phyloP scores from a whole-genome alignment of 2,329 filamentous ascomycete genomes.

The Lasiodiplodia theobromae region DNA sequence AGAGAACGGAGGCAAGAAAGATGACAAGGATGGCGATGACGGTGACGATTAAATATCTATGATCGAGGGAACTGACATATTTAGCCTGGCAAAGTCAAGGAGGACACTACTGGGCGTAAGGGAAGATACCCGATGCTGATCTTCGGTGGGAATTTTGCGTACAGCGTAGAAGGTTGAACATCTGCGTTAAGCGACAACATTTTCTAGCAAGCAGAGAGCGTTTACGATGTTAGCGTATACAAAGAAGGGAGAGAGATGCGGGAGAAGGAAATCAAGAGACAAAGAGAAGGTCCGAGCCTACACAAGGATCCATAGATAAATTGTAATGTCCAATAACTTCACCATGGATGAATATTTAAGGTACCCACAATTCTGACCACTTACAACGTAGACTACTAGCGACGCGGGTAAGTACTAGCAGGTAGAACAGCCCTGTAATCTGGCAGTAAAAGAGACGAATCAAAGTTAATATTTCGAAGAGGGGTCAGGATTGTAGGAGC shows the following conservation, averaged over 20 bases:
- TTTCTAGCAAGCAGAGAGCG: background rate
- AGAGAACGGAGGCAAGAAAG: conserved; percentile 37
- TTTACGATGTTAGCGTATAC: background rate
- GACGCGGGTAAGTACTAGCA: too few species aligned
- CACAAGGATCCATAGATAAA: background rate
- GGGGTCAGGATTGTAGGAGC: too few species aligned
- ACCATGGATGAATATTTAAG: background rate
- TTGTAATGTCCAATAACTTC: background rate
- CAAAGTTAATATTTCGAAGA: too few species aligned
- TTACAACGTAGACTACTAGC: too few species aligned
- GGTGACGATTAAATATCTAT: background rate
- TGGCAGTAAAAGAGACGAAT: too few species aligned
- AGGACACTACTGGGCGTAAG: background rate
- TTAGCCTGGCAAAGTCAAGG: background rate
- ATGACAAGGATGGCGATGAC: background rate
- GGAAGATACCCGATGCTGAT: background rate
- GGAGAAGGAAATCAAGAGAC: background rate
- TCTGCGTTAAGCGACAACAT: background rate
- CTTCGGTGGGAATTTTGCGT: background rate
- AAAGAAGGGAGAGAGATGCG: background rate
- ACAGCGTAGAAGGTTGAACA: background rate
- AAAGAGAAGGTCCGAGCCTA: background rate
- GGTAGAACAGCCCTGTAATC: too few species aligned
- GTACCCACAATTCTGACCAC: too few species aligned
- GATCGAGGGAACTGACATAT: background rate